Conservation (phyloP, 495 filamentous ascomycete species). For the Tuber brumale region DNA sequence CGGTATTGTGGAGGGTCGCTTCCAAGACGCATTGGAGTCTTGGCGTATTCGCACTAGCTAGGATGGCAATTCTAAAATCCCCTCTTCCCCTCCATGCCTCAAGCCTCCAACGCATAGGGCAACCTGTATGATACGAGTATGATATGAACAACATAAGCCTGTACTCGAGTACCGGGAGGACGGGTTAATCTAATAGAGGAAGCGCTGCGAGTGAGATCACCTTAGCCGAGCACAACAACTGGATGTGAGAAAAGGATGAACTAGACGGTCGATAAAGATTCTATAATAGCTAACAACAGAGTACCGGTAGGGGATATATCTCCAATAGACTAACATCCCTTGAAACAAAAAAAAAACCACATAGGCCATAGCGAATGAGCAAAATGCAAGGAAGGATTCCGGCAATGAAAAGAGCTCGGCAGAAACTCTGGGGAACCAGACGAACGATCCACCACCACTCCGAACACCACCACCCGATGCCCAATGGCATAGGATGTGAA, state of each 20-base stretch:
- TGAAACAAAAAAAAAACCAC: not conserved
- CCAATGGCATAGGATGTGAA: not conserved
- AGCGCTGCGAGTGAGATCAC: not conserved
- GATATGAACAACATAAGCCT: not conserved
- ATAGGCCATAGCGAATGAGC: not conserved
- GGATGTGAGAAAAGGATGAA: not conserved
- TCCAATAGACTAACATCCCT: not conserved
- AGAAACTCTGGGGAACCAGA: not conserved
- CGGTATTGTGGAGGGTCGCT: constrained; percentile 1
- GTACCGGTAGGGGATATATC: not conserved
- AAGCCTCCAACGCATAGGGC: not conserved
- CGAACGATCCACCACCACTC: not conserved
- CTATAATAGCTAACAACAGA: not conserved
- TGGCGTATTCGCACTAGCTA: not conserved
- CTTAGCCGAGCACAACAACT: not conserved
- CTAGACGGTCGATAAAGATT: not conserved
- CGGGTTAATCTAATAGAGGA: not conserved
- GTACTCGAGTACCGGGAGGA: not conserved
- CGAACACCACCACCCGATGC: not conserved
- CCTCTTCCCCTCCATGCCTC: not conserved
- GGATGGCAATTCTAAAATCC: not conserved
- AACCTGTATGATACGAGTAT: not conserved
- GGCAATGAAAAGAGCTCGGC: not conserved
- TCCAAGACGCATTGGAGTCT: not conserved
- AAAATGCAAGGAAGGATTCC: not conserved